Evolutionary conservation across 2,329 filamentous ascomycete species (phyloP).

Genomic region (Colletotrichum sp.): DNA sequence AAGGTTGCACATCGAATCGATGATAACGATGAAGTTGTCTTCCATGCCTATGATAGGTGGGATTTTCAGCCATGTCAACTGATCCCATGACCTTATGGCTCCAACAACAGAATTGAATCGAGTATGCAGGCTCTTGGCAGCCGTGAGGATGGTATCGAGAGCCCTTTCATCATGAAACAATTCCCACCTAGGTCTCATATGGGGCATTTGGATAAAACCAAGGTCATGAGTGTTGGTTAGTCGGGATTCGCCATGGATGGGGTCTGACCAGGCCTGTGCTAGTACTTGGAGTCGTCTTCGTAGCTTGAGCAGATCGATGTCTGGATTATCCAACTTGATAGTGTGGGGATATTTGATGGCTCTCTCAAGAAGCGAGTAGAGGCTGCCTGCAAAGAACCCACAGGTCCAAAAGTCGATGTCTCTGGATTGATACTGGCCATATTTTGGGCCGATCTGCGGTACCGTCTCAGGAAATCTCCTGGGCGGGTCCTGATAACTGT

Average conservation of each 20-base stretch:
- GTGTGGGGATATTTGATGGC: slow-evolving; percentile 22
- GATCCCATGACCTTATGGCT: background rate
- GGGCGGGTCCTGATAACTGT: background rate
- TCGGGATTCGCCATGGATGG: slow-evolving; percentile 39
- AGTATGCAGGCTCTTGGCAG: background rate
- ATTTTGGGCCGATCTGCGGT: background rate
- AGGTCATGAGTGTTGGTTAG: slow-evolving; percentile 59
- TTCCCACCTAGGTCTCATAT: slow-evolving; percentile 52
- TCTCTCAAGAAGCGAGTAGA: slow-evolving; percentile 39
- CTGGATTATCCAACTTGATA: background rate
- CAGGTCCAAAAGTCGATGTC: slow-evolving; percentile 18
- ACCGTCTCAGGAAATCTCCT: background rate
- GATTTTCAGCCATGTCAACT: slow-evolving; percentile 28
- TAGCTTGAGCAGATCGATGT: background rate
- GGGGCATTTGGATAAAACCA: slow-evolving; percentile 57
- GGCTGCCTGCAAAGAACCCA: slow-evolving; percentile 40
- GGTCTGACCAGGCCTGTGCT: slow-evolving; percentile 35
- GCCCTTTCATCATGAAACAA: slow-evolving; percentile 41
- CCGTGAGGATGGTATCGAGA: slow-evolving; percentile 42
- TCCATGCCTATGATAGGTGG: slow-evolving; percentile 30
- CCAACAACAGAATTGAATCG: background rate
- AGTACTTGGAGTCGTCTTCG: slow-evolving; percentile 15
- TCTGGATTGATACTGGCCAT: background rate
- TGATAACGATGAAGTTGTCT: slow-evolving; percentile 41
- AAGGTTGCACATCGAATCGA: slow-evolving; percentile 47